These are phyloP conservation scores for Pichia sp. DNA, from an alignment of 1,139 yeast genomes.

Conservation along the genomic window DNA sequence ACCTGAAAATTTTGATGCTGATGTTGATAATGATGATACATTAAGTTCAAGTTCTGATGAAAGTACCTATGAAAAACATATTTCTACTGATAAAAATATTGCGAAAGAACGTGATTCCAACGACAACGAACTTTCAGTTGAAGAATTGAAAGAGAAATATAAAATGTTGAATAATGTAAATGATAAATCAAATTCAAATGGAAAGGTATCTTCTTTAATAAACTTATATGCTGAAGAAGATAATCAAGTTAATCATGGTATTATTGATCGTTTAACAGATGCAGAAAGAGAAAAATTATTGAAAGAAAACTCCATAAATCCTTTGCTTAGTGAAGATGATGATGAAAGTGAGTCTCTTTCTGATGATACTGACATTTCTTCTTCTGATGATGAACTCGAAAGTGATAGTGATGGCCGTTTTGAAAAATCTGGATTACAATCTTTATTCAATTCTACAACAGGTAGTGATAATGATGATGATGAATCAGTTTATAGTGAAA, in stretches of 20 bases:
- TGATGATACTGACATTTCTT: not conserved
- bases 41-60: conserved; percentile 28
- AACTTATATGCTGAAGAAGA: conserved; percentile 18
- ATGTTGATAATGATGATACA: conserved; percentile 22
- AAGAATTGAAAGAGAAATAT: conserved; percentile 61
- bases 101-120: conserved; percentile 18
- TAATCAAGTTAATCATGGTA: conserved; percentile 6
- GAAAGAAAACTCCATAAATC: conserved; percentile 18
- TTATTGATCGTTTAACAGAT: conserved; percentile 25
- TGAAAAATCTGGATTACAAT: conserved; percentile 20
- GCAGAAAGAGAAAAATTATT: conserved; percentile 21
- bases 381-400: not conserved
- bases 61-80: too few relatives aligned
- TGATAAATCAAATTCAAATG: not conserved
- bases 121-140: conserved; percentile 57
- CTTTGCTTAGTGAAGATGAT: conserved; percentile 20
- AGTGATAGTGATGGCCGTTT: conserved; percentile 13
- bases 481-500: conserved; percentile 27
- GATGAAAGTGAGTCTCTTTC: conserved; percentile 20
- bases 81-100: too few relatives aligned
- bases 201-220: conserved; percentile 6
- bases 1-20: conserved; percentile 7
- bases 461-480: conserved; percentile 26
- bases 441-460: conserved; percentile 17
- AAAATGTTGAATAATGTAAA: conserved; percentile 35